phyloP scores from a whole-genome alignment of 164 flowering plant genomes.

The Macadamia tetraphylla region DNA sequence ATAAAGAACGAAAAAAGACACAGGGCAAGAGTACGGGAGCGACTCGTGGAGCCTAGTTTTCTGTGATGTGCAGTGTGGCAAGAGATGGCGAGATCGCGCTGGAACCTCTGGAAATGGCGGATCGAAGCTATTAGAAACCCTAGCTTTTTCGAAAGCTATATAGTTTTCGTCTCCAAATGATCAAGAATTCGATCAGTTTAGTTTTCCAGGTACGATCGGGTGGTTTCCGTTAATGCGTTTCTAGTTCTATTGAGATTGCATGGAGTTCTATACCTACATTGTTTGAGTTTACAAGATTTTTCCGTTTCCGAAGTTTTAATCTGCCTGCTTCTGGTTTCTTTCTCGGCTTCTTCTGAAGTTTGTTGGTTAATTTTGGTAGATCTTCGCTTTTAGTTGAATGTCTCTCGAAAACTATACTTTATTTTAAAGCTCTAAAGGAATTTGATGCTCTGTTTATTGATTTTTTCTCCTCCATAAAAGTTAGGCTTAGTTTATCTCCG shows the following conservation, averaged over 20 bases:
- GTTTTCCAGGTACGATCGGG: neutral
- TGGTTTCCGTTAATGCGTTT: neutral
- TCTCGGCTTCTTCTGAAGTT: neutral
- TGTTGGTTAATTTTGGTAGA: neutral
- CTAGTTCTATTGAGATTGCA: neutral
- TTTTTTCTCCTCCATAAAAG: no score
- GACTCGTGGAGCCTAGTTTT: slow-evolving; percentile 40
- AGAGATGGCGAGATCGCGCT: slow-evolving; percentile 26
- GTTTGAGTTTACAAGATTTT: slow-evolving; percentile 5
- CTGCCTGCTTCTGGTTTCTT: slow-evolving; percentile 1
- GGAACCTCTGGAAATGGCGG: slow-evolving; percentile 18
- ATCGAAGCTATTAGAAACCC: slow-evolving; percentile 10
- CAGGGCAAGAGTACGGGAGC: slow-evolving; percentile 6
- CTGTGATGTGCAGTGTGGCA: slow-evolving; percentile 42
- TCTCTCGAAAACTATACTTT: neutral
- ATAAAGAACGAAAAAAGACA: slow-evolving; percentile 5
- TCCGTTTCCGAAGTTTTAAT: neutral
- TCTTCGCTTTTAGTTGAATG: neutral
- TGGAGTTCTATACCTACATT: slow-evolving; percentile 10
- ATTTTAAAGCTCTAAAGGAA: neutral
- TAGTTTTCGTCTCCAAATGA: neutral
- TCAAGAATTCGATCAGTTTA: slow-evolving; percentile 5
- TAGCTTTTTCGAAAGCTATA: slow-evolving; percentile 1
- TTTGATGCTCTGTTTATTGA: no score
- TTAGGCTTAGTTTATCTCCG: neutral